phyloP scores from a whole-genome alignment of 1,284 basidiomycete species.

The Naganishia liquefaciens region DNA sequence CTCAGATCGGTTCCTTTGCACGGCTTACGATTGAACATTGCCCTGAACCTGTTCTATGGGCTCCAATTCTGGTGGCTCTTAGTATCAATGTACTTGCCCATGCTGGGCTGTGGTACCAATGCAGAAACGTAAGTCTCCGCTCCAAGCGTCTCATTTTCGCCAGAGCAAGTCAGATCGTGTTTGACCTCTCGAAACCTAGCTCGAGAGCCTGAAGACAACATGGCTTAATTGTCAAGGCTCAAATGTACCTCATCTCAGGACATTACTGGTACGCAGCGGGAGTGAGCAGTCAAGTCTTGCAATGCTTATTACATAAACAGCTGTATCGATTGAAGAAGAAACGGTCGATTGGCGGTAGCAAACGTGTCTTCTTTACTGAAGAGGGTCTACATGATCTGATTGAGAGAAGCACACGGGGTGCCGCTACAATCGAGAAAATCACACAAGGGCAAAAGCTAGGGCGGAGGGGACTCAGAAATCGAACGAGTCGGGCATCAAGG shows the following conservation, averaged over 20 bases:
- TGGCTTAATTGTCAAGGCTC: neutral
- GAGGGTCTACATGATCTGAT: neutral
- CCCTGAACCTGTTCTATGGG: neutral
- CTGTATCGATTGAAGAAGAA: conserved; percentile 16
- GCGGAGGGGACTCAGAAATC: too few relatives aligned
- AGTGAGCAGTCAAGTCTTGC: too few relatives aligned
- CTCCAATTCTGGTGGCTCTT: neutral
- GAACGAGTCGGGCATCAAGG: too few relatives aligned
- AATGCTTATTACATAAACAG: neutral
- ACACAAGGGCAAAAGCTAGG: neutral
- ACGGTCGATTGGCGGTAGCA: neutral
- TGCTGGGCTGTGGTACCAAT: neutral
- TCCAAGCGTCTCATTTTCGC: neutral
- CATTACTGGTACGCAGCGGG: neutral
- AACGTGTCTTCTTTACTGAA: neutral
- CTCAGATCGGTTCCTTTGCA: neutral
- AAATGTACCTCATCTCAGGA: neutral
- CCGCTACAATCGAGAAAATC: neutral
- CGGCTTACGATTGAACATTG: conserved; percentile 9
- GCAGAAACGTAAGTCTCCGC: neutral
- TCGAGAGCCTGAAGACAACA: neutral
- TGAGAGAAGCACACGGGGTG: neutral
- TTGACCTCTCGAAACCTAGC: neutral
- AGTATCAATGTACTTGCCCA: conserved; percentile 7
- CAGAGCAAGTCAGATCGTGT: neutral